A percentile compares a stretch with the other conserved stretches of the same genome.
These are phyloP conservation scores for Fusarium sp. DNA, from an alignment of 2,329 filamentous ascomycete genomes.

Conservation along the genomic window DNA sequence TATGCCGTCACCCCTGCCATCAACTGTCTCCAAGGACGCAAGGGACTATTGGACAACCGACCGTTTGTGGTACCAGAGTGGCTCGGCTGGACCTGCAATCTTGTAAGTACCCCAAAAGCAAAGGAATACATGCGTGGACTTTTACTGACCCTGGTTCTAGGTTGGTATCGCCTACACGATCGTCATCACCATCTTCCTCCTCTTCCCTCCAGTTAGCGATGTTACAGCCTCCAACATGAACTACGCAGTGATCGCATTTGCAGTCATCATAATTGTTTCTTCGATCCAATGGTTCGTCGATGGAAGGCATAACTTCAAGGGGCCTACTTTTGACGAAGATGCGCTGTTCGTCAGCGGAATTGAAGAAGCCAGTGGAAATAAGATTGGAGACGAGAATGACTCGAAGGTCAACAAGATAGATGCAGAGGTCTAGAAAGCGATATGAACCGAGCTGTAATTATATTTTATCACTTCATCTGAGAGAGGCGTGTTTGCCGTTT, in stretches of 20 bases:
- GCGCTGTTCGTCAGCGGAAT: background rate
- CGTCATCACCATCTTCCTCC: background rate
- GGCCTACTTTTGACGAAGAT: background rate
- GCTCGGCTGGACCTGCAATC: background rate
- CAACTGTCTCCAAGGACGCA: background rate
- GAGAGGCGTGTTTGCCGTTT: background rate
- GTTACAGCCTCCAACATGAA: background rate
- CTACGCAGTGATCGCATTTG: background rate
- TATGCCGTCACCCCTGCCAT: background rate
- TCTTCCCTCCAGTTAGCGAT: background rate
- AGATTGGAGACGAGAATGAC: background rate
- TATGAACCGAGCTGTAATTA: accelerated
- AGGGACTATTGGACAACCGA: background rate
- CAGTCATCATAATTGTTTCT: background rate
- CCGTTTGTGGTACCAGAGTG: background rate
- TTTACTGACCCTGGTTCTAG: accelerated
- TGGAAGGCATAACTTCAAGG: background rate
- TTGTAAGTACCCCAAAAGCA: background rate
- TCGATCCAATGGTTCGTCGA: background rate
- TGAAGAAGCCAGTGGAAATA: background rate
- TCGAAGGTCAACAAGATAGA: background rate
- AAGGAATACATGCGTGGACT: accelerated
- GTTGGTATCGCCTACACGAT: background rate
- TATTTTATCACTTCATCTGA: background rate
- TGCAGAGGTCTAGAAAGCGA: background rate